A percentile compares a stretch with the other conserved stretches of the same genome.
Evolutionary conservation across 2,329 filamentous ascomycete species (phyloP).

Genomic region (Simplicillium sp.): DNA sequence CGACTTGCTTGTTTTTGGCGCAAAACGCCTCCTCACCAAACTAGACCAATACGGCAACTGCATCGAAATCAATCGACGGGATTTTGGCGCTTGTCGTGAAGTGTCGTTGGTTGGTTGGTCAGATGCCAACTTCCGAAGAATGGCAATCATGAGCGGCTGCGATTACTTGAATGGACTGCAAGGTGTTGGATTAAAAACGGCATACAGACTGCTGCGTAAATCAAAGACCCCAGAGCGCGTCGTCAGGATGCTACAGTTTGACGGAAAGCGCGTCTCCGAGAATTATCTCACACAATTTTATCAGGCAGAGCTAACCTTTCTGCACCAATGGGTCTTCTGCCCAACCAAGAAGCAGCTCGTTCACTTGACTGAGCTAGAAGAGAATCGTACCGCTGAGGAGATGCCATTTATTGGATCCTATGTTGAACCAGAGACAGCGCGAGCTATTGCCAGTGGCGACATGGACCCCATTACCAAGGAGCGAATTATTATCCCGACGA

Average conservation of each 20-base stretch:
- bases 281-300: constrained; percentile 75
- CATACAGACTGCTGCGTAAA: constrained; percentile 81
- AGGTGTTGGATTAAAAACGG: constrained; percentile 85
- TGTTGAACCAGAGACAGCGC: constrained; percentile 60
- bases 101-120: constrained; percentile 87
- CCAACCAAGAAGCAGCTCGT: constrained; percentile 62
- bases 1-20: constrained; percentile 89
- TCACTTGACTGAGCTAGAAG: constrained; percentile 59
- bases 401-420: constrained; percentile 75
- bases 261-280: constrained; percentile 75
- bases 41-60: constrained; percentile 90
- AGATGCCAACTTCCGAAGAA: constrained; percentile 80
- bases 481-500: constrained; percentile 34
- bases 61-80: constrained; percentile 78
- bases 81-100: constrained; percentile 83
- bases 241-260: constrained; percentile 75
- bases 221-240: constrained; percentile 80
- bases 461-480: constrained; percentile 85
- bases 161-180: constrained; percentile 86
- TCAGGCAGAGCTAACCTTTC: constrained; percentile 83
- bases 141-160: constrained; percentile 95
- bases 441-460: constrained; percentile 69
- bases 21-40: constrained; percentile 83
- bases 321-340: constrained; percentile 93
- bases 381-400: constrained; percentile 53